Base-by-base conservation (phyloP, 1,284 basidiomycete genomes). In the Tilletia caries region DNA sequence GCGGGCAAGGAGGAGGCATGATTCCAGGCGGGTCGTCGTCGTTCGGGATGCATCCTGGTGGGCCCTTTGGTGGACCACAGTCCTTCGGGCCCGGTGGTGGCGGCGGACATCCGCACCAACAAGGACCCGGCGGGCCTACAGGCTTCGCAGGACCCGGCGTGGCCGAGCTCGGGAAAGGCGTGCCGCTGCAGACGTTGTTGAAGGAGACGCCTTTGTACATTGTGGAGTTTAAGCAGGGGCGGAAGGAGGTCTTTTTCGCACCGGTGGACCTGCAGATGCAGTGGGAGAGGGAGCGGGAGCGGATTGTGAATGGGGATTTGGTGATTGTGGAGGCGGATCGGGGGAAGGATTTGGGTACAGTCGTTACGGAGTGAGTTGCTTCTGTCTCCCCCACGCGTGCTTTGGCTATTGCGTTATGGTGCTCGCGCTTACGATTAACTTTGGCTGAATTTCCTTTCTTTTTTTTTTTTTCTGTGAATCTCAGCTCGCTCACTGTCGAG, bases 301-400 rank as follows among this genome's bases (percentile, higher is more conserved):
- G 70, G 75, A 88, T 93, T 70, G 87, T 88, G 18, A 88, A 90
- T 20, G 95, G 93, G 2, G 95, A 98, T 82, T 85, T 95, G 54
- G 95, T 98, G 68, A 93, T 98, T 74, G 95, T 98, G 20, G 95
- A 98, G 84, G 95, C 94, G 8, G 95, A 98, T 84, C 87, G 95
- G 29, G 95, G 95, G 23, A 92, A 91, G 82, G 95, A 97, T 84
- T 82, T 97, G 64, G 94, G 94, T 41, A 92, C 91, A 80, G 90
- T 96, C 27, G 75, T 80, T 41, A 78, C 79, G 65, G 77, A 79
- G 67, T 67, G 67, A 67, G 67, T 67, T 10, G 18, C 3, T 33
- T 52, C 27, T 43, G 43, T n/a, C 33, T 18, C 62, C 62, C 10
- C 25, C n/a, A n/a, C n/a, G n/a, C n/a, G n/a, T 62, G 5, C 58